Evolutionary conservation across 176 grass and related monocot species (phyloP).

Genomic region (Rhipidocladum racemiflorum): DNA sequence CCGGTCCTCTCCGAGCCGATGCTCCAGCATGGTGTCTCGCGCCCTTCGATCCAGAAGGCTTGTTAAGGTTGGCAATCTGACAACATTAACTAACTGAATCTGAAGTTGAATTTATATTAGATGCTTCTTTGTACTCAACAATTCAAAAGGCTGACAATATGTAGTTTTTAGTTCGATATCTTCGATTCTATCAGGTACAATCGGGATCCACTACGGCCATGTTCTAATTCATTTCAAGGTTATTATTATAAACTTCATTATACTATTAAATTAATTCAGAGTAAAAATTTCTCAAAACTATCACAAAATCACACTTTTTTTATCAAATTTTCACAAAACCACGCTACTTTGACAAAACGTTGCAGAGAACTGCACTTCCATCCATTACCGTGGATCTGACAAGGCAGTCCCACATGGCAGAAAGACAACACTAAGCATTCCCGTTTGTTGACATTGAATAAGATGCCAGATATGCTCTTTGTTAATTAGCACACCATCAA

Average conservation of each 20-base stretch:
- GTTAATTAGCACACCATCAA: too few species aligned
- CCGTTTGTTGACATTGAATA: too few species aligned
- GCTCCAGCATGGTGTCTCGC: slow-evolving; percentile 60
- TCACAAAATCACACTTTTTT: too few species aligned
- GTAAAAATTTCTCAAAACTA: too few species aligned
- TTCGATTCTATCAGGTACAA: slow-evolving; percentile 47
- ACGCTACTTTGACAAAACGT: too few species aligned
- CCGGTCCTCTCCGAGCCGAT: slow-evolving; percentile 43
- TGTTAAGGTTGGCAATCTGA: slow-evolving; percentile 44
- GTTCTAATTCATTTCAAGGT: slow-evolving; percentile 57
- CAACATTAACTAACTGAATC: neutral
- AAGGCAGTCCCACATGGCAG: too few species aligned
- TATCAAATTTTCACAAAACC: too few species aligned
- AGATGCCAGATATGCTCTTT: too few species aligned
- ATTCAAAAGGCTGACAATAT: neutral
- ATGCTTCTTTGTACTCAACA: neutral
- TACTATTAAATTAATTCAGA: neutral
- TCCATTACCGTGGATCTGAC: too few species aligned
- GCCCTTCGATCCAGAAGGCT: slow-evolving; percentile 68
- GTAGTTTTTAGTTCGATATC: slow-evolving; percentile 44
- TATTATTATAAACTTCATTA: neutral
- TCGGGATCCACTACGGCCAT: slow-evolving; percentile 57
- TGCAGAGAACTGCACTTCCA: too few species aligned
- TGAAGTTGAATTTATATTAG: slow-evolving; percentile 2
- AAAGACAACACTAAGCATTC: too few species aligned